These are phyloP conservation scores for Rusavskia elegans DNA, from an alignment of 495 filamentous ascomycete genomes.

Conservation along the genomic window DNA sequence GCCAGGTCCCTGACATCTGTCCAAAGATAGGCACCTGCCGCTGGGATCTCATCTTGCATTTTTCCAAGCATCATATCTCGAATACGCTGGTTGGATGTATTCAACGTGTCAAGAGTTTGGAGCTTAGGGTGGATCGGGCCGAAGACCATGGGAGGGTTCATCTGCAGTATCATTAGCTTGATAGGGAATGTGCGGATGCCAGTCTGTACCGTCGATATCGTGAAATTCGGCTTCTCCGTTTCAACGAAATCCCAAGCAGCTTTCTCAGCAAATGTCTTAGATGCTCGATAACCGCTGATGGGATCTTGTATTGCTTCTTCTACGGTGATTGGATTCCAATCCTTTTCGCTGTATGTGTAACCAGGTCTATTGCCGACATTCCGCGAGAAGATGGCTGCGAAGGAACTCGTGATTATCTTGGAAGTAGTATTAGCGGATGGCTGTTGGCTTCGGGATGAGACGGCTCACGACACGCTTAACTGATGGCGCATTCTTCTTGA, in stretches of 20 bases:
- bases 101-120: conserved; percentile 48
- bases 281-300: conserved; percentile 49
- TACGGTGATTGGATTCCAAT: conserved; percentile 74
- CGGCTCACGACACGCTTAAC: conserved; percentile 53
- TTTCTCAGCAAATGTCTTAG: conserved; percentile 49
- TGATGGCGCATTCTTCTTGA: conserved; percentile 54
- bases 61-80: conserved; percentile 42
- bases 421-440: neutral
- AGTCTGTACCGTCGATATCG: conserved; percentile 47
- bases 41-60: conserved; percentile 44
- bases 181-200: neutral
- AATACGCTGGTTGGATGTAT: conserved; percentile 50
- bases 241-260: conserved; percentile 74
- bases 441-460: too few relatives aligned
- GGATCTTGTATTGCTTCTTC: conserved; percentile 42
- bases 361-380: conserved; percentile 31
- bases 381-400: conserved; percentile 53
- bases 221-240: conserved; percentile 64
- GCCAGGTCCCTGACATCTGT: conserved; percentile 60
- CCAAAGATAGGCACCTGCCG: conserved; percentile 41
- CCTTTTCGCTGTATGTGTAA: conserved; percentile 49
- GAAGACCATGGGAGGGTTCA: conserved; percentile 45
- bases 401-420: conserved; percentile 61
- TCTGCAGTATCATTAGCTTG: neutral
- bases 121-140: conserved; percentile 54